Conservation (phyloP, 2,329 filamentous ascomycete species). For the Penicillium olsonii region DNA sequence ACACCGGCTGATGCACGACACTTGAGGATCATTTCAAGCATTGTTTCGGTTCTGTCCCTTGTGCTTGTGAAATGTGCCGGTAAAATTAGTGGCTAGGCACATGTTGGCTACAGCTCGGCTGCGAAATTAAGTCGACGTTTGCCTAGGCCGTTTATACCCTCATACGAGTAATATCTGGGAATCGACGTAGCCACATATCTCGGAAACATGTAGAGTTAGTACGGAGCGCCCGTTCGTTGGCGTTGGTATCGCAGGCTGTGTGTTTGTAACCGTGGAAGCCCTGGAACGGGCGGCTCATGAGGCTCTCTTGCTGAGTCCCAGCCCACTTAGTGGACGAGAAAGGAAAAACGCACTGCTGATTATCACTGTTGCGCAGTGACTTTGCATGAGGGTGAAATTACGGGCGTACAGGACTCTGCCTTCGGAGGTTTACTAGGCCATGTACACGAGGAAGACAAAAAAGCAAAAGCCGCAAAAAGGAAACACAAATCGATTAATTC, state of each 20-base stretch:
- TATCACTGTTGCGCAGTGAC: slow-evolving; percentile 15
- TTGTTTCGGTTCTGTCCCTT: background rate
- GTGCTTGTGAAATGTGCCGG: slow-evolving; percentile 8
- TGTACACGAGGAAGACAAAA: background rate
- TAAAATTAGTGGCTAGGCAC: slow-evolving; percentile 1
- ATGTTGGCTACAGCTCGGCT: background rate
- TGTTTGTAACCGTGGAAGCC: no score
- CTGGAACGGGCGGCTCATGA: slow-evolving; percentile 16
- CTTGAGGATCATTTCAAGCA: slow-evolving; percentile 6
- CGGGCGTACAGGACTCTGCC: slow-evolving; percentile 1
- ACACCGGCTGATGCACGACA: slow-evolving; percentile 6
- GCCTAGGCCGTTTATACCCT: background rate
- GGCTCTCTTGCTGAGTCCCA: slow-evolving; percentile 10
- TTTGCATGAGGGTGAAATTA: slow-evolving; percentile 11
- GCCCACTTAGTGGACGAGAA: background rate
- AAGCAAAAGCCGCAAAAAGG: background rate
- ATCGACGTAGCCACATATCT: background rate
- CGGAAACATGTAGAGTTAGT: background rate
- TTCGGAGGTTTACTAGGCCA: slow-evolving; percentile 7
- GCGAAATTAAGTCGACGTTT: background rate
- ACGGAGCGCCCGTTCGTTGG: background rate
- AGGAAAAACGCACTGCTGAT: slow-evolving; percentile 1
- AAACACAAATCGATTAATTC: background rate
- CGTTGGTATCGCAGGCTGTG: background rate
- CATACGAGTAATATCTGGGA: background rate